Base-by-base conservation (phyloP, 257 asterid genomes). In the Lycium ferocissimum region DNA sequence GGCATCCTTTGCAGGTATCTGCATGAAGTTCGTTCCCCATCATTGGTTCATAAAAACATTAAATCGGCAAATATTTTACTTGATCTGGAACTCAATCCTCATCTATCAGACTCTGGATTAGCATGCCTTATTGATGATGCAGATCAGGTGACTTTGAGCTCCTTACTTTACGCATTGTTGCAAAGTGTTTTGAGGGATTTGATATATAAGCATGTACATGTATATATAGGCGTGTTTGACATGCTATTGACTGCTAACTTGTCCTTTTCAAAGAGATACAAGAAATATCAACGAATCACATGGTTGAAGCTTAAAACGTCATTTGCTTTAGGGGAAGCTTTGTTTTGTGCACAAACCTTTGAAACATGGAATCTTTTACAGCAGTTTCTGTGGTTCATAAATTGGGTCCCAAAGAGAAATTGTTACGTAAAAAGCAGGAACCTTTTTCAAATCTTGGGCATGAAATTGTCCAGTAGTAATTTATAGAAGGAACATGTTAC, bases 1-100 rank as follows among this genome's bases (percentile, higher is more conserved):
- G 14, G 58, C 57, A 65, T 84, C 49, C 61, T 54, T 73, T 90
- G 87, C 91, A 97, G 99, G 94, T 97, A 95, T 89, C 91, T 97
- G 20, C 99, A 97, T 71, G 99, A 97, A 93, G 95, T 91, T 84
- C 95, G 98, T 85, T 95, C 97, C 9, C 99, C 99, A 22, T 95
- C 98, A 2, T 91, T 92, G 82, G 87, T 95, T 89, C 99, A 97
- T 82, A 94, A 93, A 83, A 94, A 94, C 86, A 90, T 97, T 88
- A 97, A 94, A 88, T 94, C 98, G 1, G 94, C 97, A 54, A 97
- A 95, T 69, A 93, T 97, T 86, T 89, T 97, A 85, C 98, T 95
- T 10, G 99, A 95, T 84, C 53, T 40, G 86, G 99, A 97, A 91
- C 95, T 97, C 85, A 97, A 93, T 87, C 98, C 99, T 43, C 97